Evolutionary conservation across 2,329 filamentous ascomycete genomes (phyloP).

Genomic region (Madurella mycetomatis): DNA sequence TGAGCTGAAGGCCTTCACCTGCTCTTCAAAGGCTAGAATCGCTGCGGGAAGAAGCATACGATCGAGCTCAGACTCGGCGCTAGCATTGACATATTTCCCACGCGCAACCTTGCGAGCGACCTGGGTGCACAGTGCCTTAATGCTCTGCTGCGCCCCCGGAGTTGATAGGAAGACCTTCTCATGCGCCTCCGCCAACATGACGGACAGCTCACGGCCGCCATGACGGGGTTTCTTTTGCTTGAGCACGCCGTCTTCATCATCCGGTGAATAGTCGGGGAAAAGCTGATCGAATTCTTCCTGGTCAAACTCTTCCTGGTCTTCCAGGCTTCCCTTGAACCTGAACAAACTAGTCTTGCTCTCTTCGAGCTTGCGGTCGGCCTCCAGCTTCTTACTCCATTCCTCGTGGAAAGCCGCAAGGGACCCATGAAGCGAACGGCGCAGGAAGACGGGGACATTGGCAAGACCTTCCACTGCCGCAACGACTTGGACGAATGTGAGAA

Average conservation of each 20-base stretch:
- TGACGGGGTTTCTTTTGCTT: slow-evolving; percentile 32
- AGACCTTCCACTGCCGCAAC: slow-evolving; percentile 46
- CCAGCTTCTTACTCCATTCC: slow-evolving; percentile 74
- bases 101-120: slow-evolving; percentile 38
- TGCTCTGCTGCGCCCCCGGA: slow-evolving; percentile 37
- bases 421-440: slow-evolving; percentile 56
- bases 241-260: slow-evolving; percentile 35
- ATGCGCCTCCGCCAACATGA: slow-evolving; percentile 60
- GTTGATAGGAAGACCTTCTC: slow-evolving; percentile 46
- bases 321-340: slow-evolving; percentile 71
- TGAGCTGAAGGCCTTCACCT: slow-evolving; percentile 41
- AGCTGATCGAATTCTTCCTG: slow-evolving; percentile 72
- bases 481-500: slow-evolving; percentile 45
- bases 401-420: slow-evolving; percentile 70
- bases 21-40: slow-evolving; percentile 60
- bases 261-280: slow-evolving; percentile 71
- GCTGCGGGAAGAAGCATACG: slow-evolving; percentile 61
- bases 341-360: slow-evolving; percentile 74
- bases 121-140: slow-evolving; percentile 42
- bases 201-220: slow-evolving; percentile 51
- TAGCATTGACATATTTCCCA: slow-evolving; percentile 22
- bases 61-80: slow-evolving; percentile 37
- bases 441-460: slow-evolving; percentile 35
- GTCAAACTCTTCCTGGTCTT: slow-evolving; percentile 71
- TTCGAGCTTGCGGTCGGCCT: slow-evolving; percentile 69